Conservation (phyloP, 2,329 filamentous ascomycete genomes). For the Exophiala sideris region DNA sequence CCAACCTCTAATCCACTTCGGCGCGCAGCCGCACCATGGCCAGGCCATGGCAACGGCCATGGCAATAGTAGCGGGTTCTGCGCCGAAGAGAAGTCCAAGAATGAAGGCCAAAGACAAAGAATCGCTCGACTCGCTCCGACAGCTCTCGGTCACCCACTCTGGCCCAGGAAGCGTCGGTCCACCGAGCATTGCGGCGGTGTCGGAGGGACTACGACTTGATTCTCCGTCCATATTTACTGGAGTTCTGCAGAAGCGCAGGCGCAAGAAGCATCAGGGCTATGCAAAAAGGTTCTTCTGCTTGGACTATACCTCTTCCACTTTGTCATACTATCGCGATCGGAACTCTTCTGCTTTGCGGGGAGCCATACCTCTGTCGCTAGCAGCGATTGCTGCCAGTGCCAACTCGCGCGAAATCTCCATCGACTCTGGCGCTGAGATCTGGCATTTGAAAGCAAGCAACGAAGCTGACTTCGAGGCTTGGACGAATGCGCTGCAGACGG, state of each 20-base stretch:
- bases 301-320: slow-evolving; percentile 87
- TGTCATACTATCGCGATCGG: slow-evolving; percentile 94
- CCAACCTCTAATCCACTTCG: slow-evolving; percentile 42
- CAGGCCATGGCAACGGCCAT: slow-evolving; percentile 50
- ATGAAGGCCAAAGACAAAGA: slow-evolving; percentile 42
- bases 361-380: slow-evolving; percentile 85
- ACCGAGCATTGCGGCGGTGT: slow-evolving; percentile 4
- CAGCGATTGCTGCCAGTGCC: slow-evolving; percentile 86
- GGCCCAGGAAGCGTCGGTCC: background rate
- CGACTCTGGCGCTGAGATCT: slow-evolving; percentile 93
- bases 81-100: slow-evolving; percentile 36
- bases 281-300: slow-evolving; percentile 93
- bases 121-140: slow-evolving; percentile 51
- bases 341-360: slow-evolving; percentile 89
- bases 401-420: slow-evolving; percentile 88
- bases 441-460: slow-evolving; percentile 84
- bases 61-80: slow-evolving; percentile 24
- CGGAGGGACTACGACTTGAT: slow-evolving; percentile 11
- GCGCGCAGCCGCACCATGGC: slow-evolving; percentile 49
- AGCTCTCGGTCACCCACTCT: slow-evolving; percentile 28
- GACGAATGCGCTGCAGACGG: slow-evolving; percentile 79
- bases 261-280: slow-evolving; percentile 91
- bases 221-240: slow-evolving; percentile 70
- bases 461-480: slow-evolving; percentile 83
- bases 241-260: slow-evolving; percentile 78